A percentile compares a stretch with the other conserved stretches of the same genome.
phyloP scores from a whole-genome alignment of 495 filamentous ascomycete species.

The Podospora fimiseda region DNA sequence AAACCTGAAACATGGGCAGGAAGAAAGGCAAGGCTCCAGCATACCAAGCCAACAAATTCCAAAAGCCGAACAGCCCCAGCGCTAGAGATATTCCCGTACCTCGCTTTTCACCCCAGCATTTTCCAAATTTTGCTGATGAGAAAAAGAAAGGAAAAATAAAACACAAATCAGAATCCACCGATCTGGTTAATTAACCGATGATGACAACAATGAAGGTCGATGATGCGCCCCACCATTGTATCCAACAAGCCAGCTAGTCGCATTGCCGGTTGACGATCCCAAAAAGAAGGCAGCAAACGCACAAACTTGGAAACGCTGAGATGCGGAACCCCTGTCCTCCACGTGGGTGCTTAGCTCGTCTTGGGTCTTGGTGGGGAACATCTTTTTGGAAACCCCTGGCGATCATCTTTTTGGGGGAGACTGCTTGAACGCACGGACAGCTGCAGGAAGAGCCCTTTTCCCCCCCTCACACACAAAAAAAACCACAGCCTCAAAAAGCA shows the following conservation, averaged over 20 bases:
- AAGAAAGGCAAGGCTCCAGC: constrained; percentile 7
- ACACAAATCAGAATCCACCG: not conserved
- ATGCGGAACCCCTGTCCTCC: not conserved
- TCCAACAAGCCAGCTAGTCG: not conserved
- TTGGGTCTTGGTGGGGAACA: not conserved
- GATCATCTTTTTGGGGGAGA: not conserved
- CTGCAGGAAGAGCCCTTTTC: not conserved
- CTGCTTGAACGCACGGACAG: not conserved
- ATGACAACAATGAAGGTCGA: not conserved
- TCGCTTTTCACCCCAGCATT: not conserved
- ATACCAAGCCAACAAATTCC: not conserved
- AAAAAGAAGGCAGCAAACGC: not conserved
- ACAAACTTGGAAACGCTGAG: not conserved
- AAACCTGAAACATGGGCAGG: constrained; percentile 7
- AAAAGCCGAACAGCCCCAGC: not conserved
- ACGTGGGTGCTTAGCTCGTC: not conserved
- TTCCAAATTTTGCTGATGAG: no score
- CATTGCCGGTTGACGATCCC: not conserved
- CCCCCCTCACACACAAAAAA: not conserved
- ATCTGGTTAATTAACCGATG: not conserved
- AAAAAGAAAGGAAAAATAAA: not conserved
- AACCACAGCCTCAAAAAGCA: no score
- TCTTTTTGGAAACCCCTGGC: not conserved
- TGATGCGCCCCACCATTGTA: not conserved
- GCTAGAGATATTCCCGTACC: not conserved